Evolutionary conservation across 768 basidiomycete genomes (phyloP).

Genomic region (Daedaleopsis nitida): DNA sequence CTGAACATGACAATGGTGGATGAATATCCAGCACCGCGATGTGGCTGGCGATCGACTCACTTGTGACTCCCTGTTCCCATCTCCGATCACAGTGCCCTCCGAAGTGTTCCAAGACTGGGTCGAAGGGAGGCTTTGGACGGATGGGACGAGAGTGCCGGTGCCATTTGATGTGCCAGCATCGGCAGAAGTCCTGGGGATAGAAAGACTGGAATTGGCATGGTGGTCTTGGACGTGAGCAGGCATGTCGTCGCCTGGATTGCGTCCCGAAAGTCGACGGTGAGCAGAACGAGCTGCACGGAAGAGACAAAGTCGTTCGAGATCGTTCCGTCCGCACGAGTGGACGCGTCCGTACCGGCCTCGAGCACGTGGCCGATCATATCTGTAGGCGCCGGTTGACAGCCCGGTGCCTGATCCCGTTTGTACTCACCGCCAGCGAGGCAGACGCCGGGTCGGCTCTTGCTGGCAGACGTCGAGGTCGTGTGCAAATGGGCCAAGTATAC

Average conservation of each 20-base stretch:
- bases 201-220: constrained; percentile 7
- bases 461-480: no score
- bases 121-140: constrained; percentile 5
- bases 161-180: constrained; percentile 11
- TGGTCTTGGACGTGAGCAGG: constrained; percentile 4
- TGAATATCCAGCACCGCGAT: not conserved
- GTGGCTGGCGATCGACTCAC: not conserved
- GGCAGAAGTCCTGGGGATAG: constrained; percentile 3
- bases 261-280: not conserved
- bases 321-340: not conserved
- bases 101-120: not conserved
- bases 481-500: no score
- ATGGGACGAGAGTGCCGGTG: not conserved
- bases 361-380: not conserved
- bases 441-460: no score
- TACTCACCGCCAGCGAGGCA: no score
- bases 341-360: not conserved
- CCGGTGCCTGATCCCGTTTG: no score
- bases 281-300: not conserved
- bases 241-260: not conserved
- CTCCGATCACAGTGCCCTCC: not conserved
- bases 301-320: not conserved
- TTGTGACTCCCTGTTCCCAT: constrained; percentile 10
- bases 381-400: no score
- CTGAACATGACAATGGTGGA: constrained; percentile 28